Percentiles rank a stretch among this genome's conserved stretches.
These are phyloP conservation scores for Globisporangium recalcitrans DNA, from an alignment of 352 stramenopile species.

Conservation along the genomic window DNA sequence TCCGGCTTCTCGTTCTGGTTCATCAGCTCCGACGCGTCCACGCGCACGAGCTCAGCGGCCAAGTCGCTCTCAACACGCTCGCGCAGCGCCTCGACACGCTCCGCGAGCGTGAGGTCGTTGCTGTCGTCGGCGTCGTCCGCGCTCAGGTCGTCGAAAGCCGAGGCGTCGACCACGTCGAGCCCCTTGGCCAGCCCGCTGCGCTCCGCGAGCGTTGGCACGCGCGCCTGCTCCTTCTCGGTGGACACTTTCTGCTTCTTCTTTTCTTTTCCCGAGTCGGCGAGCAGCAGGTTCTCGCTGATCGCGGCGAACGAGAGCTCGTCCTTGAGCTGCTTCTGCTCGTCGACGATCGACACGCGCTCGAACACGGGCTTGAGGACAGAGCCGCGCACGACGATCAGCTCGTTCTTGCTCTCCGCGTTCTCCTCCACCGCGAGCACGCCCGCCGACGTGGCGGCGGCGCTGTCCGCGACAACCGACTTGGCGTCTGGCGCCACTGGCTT, in stretches of 20 bases:
- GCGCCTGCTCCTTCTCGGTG: conserved; percentile 44
- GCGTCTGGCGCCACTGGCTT: conserved; percentile 58
- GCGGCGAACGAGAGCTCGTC: conserved; percentile 44
- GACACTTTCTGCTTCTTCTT: conserved; percentile 65
- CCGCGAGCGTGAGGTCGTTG: conserved; percentile 61
- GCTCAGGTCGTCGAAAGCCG: conserved; percentile 52
- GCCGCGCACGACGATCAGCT: conserved; percentile 65
- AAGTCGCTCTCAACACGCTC: conserved; percentile 73
- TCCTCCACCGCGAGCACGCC: conserved; percentile 44
- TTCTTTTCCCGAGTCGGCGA: conserved; percentile 34
- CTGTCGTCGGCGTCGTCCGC: conserved; percentile 32
- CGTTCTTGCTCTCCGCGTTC: conserved; percentile 19
- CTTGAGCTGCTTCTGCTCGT: conserved; percentile 60
- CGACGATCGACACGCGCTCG: conserved; percentile 52
- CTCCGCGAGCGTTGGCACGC: conserved; percentile 70
- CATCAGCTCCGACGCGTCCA: conserved; percentile 32
- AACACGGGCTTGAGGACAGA: conserved; percentile 77
- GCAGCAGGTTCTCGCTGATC: conserved; percentile 63
- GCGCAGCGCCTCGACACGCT: conserved; percentile 71
- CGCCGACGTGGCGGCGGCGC: conserved; percentile 26
- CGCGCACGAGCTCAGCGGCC: conserved; percentile 49
- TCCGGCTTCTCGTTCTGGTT: conserved; percentile 45
- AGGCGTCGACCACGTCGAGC: conserved; percentile 59
- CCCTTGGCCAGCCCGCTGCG: conserved; percentile 52
- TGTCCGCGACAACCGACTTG: conserved; percentile 28